Percentiles rank a stretch among this genome's conserved stretches.
Conservation (phyloP, 2,329 filamentous ascomycete species). For the Microdochium trichocladiopsis region DNA sequence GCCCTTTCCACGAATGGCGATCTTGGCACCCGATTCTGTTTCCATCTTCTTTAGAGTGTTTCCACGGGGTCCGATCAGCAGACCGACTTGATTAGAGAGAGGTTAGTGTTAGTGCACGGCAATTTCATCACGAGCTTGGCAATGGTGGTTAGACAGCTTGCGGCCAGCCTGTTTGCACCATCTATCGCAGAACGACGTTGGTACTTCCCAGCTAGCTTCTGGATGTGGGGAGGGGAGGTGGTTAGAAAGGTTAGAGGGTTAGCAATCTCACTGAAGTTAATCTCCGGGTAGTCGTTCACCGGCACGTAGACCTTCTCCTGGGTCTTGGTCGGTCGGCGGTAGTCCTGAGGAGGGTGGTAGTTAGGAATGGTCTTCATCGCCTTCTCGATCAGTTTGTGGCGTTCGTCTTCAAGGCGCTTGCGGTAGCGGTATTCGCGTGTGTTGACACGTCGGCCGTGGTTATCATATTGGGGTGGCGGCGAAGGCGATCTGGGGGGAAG, state of each 20-base stretch:
- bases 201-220: conserved; percentile 35
- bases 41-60: conserved; percentile 99
- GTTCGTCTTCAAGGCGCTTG: conserved; percentile 96
- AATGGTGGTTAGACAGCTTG: conserved; percentile 16
- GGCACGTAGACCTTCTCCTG: conserved; percentile 99
- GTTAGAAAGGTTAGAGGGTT: conserved; percentile 88
- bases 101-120: conserved; percentile 83
- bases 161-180: conserved; percentile 16
- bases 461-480: conserved; percentile 94
- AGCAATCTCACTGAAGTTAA: conserved; percentile 99
- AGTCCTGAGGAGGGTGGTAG: conserved; percentile 97
- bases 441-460: conserved; percentile 98
- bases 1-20: conserved; percentile 98
- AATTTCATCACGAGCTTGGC: conserved; percentile 5
- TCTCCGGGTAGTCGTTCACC: conserved; percentile 99
- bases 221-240: conserved; percentile 31
- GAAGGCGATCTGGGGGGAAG: conserved; percentile 71
- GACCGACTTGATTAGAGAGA: conserved; percentile 88
- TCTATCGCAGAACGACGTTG: conserved; percentile 25
- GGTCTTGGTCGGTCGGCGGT: conserved; percentile 97
- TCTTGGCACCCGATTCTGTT: conserved; percentile 92
- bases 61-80: conserved; percentile 99
- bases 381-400: conserved; percentile 97
- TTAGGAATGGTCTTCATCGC: conserved; percentile 99
- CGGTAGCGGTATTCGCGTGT: conserved; percentile 97